These are phyloP conservation scores for Emergomyces africanus DNA, from an alignment of 2,329 filamentous ascomycete species.

Conservation along the genomic window DNA sequence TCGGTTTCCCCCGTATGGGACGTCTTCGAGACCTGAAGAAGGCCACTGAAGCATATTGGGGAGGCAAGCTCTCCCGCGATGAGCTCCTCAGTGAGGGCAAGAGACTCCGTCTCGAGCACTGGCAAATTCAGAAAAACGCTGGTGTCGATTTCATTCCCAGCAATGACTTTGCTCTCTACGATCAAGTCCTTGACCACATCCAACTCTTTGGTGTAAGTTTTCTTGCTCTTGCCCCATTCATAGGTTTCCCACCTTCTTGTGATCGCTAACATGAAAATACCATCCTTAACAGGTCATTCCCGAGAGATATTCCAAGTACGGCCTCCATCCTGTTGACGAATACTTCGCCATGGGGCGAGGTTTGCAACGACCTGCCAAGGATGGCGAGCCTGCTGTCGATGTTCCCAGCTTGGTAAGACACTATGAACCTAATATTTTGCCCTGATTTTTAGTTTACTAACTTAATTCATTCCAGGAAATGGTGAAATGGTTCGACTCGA, in stretches of 20 bases:
- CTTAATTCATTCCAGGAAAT: slow-evolving; percentile 54
- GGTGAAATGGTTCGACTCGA: slow-evolving; percentile 99
- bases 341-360: slow-evolving; percentile 99
- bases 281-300: slow-evolving; percentile 58
- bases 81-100: slow-evolving; percentile 92
- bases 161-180: slow-evolving; percentile 99
- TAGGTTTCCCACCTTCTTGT: neutral
- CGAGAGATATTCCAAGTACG: slow-evolving; percentile 84
- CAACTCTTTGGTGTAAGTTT: slow-evolving; percentile 82
- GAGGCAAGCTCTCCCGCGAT: slow-evolving; percentile 80
- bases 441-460: slow-evolving; percentile 6
- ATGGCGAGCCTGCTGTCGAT: slow-evolving; percentile 49
- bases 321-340: slow-evolving; percentile 78
- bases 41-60: slow-evolving; percentile 98
- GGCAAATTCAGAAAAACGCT: slow-evolving; percentile 99
- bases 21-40: slow-evolving; percentile 99
- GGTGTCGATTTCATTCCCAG: slow-evolving; percentile 95
- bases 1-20: slow-evolving; percentile 99
- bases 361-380: slow-evolving; percentile 68
- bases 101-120: slow-evolving; percentile 91
- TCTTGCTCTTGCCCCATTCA: neutral
- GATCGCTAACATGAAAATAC: neutral
- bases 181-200: slow-evolving; percentile 95
- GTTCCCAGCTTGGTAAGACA: slow-evolving; percentile 62
- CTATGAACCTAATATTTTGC: neutral